A percentile compares a stretch with the other conserved stretches of the same genome.
These are phyloP conservation scores for Colletotrichum tofieldiae DNA, from an alignment of 2,329 filamentous ascomycete genomes.

Conservation along the genomic window DNA sequence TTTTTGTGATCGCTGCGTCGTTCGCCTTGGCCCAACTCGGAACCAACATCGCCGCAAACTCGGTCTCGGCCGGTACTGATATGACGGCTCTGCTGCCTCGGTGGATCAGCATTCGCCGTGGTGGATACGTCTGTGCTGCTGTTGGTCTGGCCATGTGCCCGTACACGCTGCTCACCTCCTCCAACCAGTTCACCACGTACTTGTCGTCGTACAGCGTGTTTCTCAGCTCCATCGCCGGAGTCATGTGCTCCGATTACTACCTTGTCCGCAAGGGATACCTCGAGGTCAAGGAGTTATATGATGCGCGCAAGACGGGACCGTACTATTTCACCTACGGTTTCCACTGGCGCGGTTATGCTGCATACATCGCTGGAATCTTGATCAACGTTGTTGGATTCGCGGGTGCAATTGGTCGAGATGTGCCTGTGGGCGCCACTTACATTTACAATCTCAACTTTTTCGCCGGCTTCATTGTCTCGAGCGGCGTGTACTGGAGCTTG, in stretches of 20 bases:
- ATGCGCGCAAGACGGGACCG: slow-evolving; percentile 74
- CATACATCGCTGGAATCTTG: slow-evolving; percentile 86
- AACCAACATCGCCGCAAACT: slow-evolving; percentile 91
- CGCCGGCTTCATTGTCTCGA: slow-evolving; percentile 82
- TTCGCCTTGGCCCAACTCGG: slow-evolving; percentile 87
- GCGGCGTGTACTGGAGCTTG: slow-evolving; percentile 77
- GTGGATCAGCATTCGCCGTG: slow-evolving; percentile 87
- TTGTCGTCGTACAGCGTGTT: slow-evolving; percentile 94
- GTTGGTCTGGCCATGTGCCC: slow-evolving; percentile 91
- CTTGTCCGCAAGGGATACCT: slow-evolving; percentile 86
- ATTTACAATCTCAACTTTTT: slow-evolving; percentile 96
- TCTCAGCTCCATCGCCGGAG: slow-evolving; percentile 93
- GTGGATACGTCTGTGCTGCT: slow-evolving; percentile 86
- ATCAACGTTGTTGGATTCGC: slow-evolving; percentile 95
- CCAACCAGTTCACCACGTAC: slow-evolving; percentile 92
- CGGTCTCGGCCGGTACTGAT: slow-evolving; percentile 86
- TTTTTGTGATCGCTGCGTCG: slow-evolving; percentile 80
- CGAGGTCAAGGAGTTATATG: slow-evolving; percentile 84
- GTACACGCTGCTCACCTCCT: slow-evolving; percentile 81
- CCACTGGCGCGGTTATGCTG: slow-evolving; percentile 87
- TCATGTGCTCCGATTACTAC: slow-evolving; percentile 92
- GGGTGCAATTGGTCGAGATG: slow-evolving; percentile 79
- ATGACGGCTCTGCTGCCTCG: slow-evolving; percentile 85
- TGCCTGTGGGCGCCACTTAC: slow-evolving; percentile 85
- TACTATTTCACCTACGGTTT: slow-evolving; percentile 85